phyloP scores from a whole-genome alignment of 2,329 filamentous ascomycete species.

The Coniochaeta prunicola region DNA sequence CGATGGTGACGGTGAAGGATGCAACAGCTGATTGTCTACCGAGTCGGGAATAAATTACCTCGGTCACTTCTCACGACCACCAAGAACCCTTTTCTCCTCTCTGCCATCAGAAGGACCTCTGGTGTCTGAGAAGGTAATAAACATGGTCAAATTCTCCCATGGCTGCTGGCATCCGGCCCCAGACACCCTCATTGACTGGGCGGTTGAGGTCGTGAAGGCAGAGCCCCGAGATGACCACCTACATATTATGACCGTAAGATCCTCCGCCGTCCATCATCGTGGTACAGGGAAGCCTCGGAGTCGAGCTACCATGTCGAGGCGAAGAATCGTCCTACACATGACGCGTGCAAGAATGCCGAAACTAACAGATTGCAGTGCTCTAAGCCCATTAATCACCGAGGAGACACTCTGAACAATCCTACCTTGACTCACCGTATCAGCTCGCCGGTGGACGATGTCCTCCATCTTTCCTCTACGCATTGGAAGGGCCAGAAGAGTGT shows the following conservation, averaged over 20 bases:
- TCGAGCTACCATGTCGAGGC: background rate
- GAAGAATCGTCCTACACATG: too few relatives aligned
- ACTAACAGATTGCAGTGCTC: background rate
- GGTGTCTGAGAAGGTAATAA: background rate
- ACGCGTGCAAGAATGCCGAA: background rate
- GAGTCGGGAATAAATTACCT: background rate
- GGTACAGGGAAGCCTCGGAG: background rate
- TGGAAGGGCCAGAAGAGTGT: conserved; percentile 27
- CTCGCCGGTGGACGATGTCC: conserved; percentile 25
- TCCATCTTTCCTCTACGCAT: conserved; percentile 31
- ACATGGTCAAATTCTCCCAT: conserved; percentile 3
- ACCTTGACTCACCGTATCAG: conserved; percentile 33
- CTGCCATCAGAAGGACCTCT: background rate
- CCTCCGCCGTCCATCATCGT: background rate
- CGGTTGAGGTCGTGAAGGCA: conserved; percentile 2
- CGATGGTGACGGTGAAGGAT: background rate
- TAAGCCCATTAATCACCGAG: conserved; percentile 35
- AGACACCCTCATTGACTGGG: conserved; percentile 3
- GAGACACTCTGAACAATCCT: conserved; percentile 47
- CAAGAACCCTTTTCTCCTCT: background rate
- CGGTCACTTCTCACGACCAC: background rate
- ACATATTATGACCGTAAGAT: background rate
- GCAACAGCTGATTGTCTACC: background rate
- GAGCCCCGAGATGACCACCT: conserved; percentile 2
- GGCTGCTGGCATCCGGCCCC: conserved; percentile 2